A percentile compares a stretch with the other conserved stretches of the same genome.
Evolutionary conservation across 2,329 filamentous ascomycete species (phyloP).

Genomic region (Aspergillus udagawae): DNA sequence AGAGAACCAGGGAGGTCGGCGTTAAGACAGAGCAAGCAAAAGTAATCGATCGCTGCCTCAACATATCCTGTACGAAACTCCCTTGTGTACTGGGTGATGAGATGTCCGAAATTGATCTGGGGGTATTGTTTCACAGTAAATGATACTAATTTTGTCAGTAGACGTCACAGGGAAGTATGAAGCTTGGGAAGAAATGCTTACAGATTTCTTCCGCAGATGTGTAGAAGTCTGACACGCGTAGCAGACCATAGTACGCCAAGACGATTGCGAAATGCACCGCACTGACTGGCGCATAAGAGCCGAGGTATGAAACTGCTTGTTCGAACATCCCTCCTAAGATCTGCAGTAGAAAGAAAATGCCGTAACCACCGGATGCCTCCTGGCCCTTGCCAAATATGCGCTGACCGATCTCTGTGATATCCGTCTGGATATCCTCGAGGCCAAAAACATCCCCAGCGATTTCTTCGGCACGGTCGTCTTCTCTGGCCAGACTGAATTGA

Average conservation of each 20-base stretch:
- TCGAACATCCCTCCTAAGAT: slow-evolving; percentile 90
- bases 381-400: slow-evolving; percentile 83
- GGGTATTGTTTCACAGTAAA: slow-evolving; percentile 53
- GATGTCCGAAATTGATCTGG: slow-evolving; percentile 90
- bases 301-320: slow-evolving; percentile 85
- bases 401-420: slow-evolving; percentile 82
- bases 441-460: slow-evolving; percentile 60
- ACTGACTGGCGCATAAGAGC: slow-evolving; percentile 85
- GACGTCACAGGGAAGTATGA: slow-evolving; percentile 1
- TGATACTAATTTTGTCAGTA: slow-evolving; percentile 44
- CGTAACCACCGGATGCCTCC: slow-evolving; percentile 75
- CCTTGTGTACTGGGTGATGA: slow-evolving; percentile 91
- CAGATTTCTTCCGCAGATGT: slow-evolving; percentile 66
- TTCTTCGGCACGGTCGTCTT: slow-evolving; percentile 59
- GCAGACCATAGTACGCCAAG: slow-evolving; percentile 80
- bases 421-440: slow-evolving; percentile 67
- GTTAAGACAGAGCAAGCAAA: slow-evolving; percentile 87
- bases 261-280: slow-evolving; percentile 93
- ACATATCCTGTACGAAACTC: slow-evolving; percentile 92
- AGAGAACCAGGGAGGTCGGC: slow-evolving; percentile 71
- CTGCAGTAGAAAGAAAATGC: slow-evolving; percentile 91
- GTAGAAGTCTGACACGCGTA: slow-evolving; percentile 80
- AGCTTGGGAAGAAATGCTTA: slow-evolving; percentile 33
- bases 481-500: slow-evolving; percentile 60
- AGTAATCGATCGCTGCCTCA: slow-evolving; percentile 87